Percentiles rank a stretch among this genome's conserved stretches.
These are phyloP conservation scores for Hexamita inflata DNA, from an alignment of 208 protist species.

Conservation along the genomic window DNA sequence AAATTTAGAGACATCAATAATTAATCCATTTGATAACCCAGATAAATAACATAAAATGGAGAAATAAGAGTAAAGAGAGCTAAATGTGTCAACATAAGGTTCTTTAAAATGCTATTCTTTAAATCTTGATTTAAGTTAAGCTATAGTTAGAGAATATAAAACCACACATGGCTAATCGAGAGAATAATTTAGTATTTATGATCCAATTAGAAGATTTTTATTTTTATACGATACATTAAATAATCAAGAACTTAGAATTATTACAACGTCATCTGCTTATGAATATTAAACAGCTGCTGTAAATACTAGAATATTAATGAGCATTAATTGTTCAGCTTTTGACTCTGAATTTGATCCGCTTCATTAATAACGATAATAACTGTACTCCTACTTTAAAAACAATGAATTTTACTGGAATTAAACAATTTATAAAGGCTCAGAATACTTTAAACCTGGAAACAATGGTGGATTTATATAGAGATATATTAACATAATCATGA, in stretches of 20 bases:
- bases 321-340: too few relatives aligned
- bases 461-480: neutral
- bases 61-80: neutral
- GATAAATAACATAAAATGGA: neutral
- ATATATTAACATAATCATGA: neutral
- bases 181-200: too few relatives aligned
- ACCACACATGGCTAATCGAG: neutral
- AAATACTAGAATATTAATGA: too few relatives aligned
- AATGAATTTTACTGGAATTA: neutral
- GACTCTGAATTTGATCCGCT: too few relatives aligned
- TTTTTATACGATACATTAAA: too few relatives aligned
- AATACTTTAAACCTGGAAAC: too few relatives aligned
- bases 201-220: too few relatives aligned
- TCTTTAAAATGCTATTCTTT: neutral
- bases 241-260: too few relatives aligned
- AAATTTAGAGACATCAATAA: neutral
- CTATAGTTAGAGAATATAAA: neutral
- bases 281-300: too few relatives aligned
- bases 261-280: too few relatives aligned
- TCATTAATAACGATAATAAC: too few relatives aligned
- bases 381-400: neutral
- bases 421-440: neutral
- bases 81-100: neutral
- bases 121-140: neutral
- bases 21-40: neutral